phyloP scores from a whole-genome alignment of 176 grass and related monocot genomes.

The Areca catechu region DNA sequence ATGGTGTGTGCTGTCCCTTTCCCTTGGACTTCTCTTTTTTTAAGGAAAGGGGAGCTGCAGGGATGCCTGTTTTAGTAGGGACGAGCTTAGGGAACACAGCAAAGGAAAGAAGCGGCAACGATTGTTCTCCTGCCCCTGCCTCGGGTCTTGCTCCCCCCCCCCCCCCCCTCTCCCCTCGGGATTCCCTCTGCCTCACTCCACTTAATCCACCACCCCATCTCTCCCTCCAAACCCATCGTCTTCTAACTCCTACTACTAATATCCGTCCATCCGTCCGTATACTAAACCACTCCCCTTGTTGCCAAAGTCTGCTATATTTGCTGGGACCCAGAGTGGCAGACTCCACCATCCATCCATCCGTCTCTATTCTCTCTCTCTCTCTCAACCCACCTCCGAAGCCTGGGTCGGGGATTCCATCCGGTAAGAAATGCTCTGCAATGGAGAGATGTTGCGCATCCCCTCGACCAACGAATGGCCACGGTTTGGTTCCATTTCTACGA shows the following conservation, averaged over 20 bases:
- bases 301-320: background rate
- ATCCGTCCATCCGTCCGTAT: background rate
- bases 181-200: background rate
- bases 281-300: background rate
- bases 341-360: background rate
- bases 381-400: no score
- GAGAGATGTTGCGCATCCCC: background rate
- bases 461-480: background rate
- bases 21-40: background rate
- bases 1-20: conserved; percentile 18
- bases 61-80: background rate
- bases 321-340: background rate
- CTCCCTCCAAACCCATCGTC: background rate
- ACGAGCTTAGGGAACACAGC: background rate
- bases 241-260: background rate
- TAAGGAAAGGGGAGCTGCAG: background rate
- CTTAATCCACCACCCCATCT: background rate
- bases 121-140: background rate
- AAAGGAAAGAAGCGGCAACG: conserved; percentile 6
- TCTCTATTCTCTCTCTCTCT: background rate
- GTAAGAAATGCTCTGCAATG: conserved; percentile 5
- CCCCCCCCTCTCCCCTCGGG: conserved; percentile 1
- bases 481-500: background rate
- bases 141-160: background rate
- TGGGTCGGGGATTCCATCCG: background rate